phyloP scores from a whole-genome alignment of 1,284 basidiomycete species.

The Pterulicium gracile region DNA sequence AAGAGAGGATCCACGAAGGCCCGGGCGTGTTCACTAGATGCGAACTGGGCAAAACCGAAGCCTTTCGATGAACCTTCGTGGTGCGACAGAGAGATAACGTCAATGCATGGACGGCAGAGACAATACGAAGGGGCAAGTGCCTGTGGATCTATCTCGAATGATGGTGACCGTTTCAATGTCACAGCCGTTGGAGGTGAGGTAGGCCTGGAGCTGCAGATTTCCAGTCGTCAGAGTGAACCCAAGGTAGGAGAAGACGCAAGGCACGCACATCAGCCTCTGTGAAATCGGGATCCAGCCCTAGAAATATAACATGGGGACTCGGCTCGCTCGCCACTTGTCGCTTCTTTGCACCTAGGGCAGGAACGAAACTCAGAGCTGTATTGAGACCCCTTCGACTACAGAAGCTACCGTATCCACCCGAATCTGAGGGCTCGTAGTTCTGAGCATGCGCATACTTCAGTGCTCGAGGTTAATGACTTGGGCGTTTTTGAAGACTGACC shows the following conservation, averaged over 20 bases:
- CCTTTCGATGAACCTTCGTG: conserved; percentile 80
- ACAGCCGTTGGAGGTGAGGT: conserved; percentile 63
- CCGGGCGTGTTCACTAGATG: conserved; percentile 70
- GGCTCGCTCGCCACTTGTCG: conserved; percentile 69
- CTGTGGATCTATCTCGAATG: conserved; percentile 87
- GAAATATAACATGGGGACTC: conserved; percentile 83
- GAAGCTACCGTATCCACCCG: conserved; percentile 30
- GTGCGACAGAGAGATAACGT: conserved; percentile 52
- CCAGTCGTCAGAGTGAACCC: conserved; percentile 21
- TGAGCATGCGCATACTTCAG: conserved; percentile 19
- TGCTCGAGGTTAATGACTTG: conserved; percentile 1
- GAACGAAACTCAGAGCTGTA: conserved; percentile 35
- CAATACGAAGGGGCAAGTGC: conserved; percentile 80
- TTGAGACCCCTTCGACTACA: conserved; percentile 25
- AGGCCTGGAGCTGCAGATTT: conserved; percentile 59
- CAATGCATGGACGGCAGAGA: conserved; percentile 52
- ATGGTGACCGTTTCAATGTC: conserved; percentile 80
- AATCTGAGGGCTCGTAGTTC: conserved; percentile 36
- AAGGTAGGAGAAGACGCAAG: conserved; percentile 26
- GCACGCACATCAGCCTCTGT: conserved; percentile 79
- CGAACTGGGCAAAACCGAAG: conserved; percentile 91
- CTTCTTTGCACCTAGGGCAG: conserved; percentile 47
- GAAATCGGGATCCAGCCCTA: conserved; percentile 82
- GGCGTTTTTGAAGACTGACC: conserved; percentile 42
- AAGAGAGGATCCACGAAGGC: conserved; percentile 82